phyloP scores from a whole-genome alignment of 2,329 filamentous ascomycete genomes.

The Chaetomiaceae sp. region DNA sequence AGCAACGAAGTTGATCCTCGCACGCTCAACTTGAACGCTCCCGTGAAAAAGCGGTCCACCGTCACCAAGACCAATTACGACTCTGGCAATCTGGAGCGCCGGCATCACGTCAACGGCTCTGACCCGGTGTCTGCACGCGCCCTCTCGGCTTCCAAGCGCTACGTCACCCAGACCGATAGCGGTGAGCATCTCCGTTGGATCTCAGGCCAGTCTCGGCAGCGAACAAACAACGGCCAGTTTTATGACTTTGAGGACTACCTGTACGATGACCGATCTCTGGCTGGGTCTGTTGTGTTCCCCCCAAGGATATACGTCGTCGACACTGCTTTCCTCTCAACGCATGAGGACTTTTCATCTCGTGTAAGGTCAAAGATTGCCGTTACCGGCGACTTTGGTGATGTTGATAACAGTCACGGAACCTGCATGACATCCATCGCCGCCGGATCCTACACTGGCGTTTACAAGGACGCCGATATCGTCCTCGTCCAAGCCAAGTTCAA shows the following conservation, averaged over 20 bases:
- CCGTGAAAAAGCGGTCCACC: background rate
- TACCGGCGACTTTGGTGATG: background rate
- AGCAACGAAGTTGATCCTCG: background rate
- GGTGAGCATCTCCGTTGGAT: background rate
- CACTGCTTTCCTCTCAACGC: background rate
- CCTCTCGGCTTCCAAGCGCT: background rate
- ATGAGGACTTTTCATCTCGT: background rate
- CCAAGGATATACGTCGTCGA: conserved; percentile 1
- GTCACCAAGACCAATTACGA: background rate
- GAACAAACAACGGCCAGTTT: background rate
- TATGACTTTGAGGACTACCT: conserved; percentile 1
- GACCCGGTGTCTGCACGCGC: background rate
- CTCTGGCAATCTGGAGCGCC: background rate
- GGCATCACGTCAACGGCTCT: background rate
- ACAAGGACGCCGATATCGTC: background rate
- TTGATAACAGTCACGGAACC: background rate
- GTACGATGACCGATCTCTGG: background rate
- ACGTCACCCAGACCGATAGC: background rate
- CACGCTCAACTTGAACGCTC: background rate
- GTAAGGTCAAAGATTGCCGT: background rate
- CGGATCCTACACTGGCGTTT: background rate
- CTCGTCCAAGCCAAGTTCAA: background rate
- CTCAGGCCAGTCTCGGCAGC: background rate
- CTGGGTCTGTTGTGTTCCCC: background rate
- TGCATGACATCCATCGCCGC: conserved; percentile 2